Base-by-base conservation (phyloP, 2,329 filamentous ascomycete genomes). In the Cladorrhinum sp. region DNA sequence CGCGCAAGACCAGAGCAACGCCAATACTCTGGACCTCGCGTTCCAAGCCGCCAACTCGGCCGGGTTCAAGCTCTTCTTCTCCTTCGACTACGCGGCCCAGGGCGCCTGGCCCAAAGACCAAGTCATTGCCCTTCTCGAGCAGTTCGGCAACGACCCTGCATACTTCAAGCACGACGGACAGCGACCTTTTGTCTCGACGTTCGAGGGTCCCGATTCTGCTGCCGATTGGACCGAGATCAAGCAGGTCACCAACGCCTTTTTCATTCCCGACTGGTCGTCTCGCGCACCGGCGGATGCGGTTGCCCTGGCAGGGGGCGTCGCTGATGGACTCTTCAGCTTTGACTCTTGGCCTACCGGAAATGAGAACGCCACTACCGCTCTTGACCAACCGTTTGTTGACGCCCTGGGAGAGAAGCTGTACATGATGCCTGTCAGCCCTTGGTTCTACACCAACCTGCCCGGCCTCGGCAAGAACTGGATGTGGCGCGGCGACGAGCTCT, bases 401-500 rank as follows among this genome's bases (percentile, higher is more conserved):
- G 71, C 71, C 28, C 70, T 79, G 0, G 68, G 62, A 0, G 36
- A 69, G 0, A 80, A 78, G 67, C 59, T 69, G 1, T 77, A 74
- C 66, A 83, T 84, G 78, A 83, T 83, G 80, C 77, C 80, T 2
- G 78, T 83, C 16, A 79, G 80, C 0, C 82, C 82, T 0, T 85
- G 82, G 82, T 86, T 85, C 71, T 86, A 80, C 70, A 86, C 85
- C 55, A 82, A 85, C 62, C 73, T 86, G 9, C 80, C 82, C 0
- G 74, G 75, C 6, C 86, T 79, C 66, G 71, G 74, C 48, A 87
- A 87, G 73, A 85, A 86, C 68, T 88, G 85, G 84, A 74, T 86
- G 5, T 88, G 82, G 77, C 77, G 79, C 21, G 82, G 83, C n/a
- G 85, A 87, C 65, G 76, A 80, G 61, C 72, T 88, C 18, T 89